Base-by-base conservation (phyloP, 208 protist species). In the Porcisia hertigi region DNA sequence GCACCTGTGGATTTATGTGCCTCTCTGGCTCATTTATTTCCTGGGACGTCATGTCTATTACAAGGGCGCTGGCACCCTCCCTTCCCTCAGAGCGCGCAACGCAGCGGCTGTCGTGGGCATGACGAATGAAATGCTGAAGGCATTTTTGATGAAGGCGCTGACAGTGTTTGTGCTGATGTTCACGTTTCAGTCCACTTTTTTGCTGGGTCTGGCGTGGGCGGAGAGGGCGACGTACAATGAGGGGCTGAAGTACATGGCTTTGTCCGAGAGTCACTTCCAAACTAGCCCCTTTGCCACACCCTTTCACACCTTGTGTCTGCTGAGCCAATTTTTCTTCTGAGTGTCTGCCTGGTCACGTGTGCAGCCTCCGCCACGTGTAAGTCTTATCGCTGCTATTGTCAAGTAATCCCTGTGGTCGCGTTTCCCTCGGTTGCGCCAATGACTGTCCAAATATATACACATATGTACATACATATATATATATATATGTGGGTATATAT, bases 131-230 rank as follows among this genome's bases (percentile, higher is more conserved):
- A 71, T 90, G 71, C 70, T 77, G 39, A 90, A 88, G 65, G 78
- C 80, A 23, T 73, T 82, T 25, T 5, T 75, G 36, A 71, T 92
- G 71, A 92, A 92, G 64, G 67, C 80, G n/a, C 53, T 89, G 3
- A 88, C 84, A 7, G 52, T 90, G 11, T 88, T 88, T 66, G 63
- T 90, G 55, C 74, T 89, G 57, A 81, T 86, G n/a, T 78, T 79
- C 75, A 84, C 85, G 39, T 55, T 90, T 3, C 83, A 88, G 77
- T 82, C 77, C 23, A 86, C 74, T 57, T 89, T 92, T 67, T 75
- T 92, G n/a, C 62, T 92, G 34, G 88, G 86, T 18, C 60, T 92
- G 53, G 66, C 79, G 39, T 76, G 75, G 63, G 55, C 64, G 25
- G 72, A 79, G 69, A 71, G 67, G n/a, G 45, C 49, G 23, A 63